Percentiles rank a stretch among this genome's conserved stretches.
Conservation (phyloP, 1,284 basidiomycete genomes). For the Agaricales sp. region DNA sequence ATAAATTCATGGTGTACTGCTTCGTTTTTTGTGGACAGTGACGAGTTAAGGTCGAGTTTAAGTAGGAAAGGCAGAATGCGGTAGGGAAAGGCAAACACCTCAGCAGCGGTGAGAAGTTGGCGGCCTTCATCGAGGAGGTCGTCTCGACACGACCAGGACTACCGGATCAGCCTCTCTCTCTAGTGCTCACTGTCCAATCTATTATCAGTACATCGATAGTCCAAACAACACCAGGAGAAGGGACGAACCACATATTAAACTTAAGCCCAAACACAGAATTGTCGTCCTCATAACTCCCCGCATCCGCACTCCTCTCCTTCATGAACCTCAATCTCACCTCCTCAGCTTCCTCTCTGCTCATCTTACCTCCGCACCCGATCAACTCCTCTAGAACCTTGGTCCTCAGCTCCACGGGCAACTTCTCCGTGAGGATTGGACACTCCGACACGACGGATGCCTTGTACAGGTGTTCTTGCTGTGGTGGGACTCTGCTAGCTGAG, state of each 20-base stretch:
- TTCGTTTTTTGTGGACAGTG: no score
- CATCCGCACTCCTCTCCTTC: constrained; percentile 16
- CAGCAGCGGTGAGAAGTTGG: no score
- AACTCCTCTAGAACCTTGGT: constrained; percentile 13
- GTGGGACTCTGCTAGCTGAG: constrained; percentile 31
- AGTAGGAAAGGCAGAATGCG: no score
- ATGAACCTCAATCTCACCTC: constrained; percentile 18
- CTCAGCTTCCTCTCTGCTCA: constrained; percentile 19
- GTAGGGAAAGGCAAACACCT: no score
- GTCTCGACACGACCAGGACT: no score
- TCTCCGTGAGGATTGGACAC: neutral
- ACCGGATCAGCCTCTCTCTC: no score
- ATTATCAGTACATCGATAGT: no score
- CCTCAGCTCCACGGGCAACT: constrained; percentile 15
- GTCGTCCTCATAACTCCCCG: neutral
- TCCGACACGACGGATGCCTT: constrained; percentile 4
- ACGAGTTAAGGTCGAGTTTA: no score
- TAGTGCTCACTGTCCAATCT: no score
- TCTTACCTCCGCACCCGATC: constrained; percentile 11
- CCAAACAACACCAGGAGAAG: no score
- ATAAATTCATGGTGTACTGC: no score
- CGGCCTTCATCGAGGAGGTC: no score
- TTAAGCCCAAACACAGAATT: neutral
- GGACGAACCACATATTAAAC: constrained; percentile 3
- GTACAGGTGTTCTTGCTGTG: constrained; percentile 23